A percentile compares a stretch with the other conserved stretches of the same genome.
Evolutionary conservation across 768 basidiomycete genomes (phyloP).

Genomic region (Cubamyces sp.): DNA sequence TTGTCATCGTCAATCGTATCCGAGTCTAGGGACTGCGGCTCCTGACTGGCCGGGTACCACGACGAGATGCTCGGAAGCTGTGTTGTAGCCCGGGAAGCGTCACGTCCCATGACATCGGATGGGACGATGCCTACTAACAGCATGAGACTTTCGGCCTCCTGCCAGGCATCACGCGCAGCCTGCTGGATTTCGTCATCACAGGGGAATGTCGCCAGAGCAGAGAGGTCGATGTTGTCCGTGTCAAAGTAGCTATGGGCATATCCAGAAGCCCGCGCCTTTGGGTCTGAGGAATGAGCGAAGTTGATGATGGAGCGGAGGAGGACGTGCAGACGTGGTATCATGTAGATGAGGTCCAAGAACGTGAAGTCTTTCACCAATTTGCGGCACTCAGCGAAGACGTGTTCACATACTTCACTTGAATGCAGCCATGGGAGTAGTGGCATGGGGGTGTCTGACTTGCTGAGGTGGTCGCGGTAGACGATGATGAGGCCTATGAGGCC

Average conservation of each 20-base stretch:
- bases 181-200: neutral
- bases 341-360: constrained; percentile 26
- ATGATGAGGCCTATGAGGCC: constrained; percentile 39
- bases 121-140: neutral
- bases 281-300: neutral
- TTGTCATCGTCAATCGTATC: too few species aligned
- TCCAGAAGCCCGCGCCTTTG: constrained; percentile 2
- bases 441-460: neutral
- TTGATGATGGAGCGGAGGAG: constrained; percentile 2
- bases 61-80: too few species aligned
- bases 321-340: constrained; percentile 9
- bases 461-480: constrained; percentile 40
- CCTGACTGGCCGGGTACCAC: too few species aligned
- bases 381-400: constrained; percentile 35
- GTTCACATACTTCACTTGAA: constrained; percentile 37
- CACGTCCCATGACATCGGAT: neutral
- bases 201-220: neutral
- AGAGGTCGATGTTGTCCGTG: neutral
- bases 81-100: too few species aligned
- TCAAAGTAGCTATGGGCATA: constrained; percentile 8
- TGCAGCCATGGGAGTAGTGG: constrained; percentile 45
- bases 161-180: neutral
- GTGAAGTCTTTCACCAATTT: constrained; percentile 33
- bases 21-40: too few species aligned
- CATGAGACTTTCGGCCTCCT: neutral